These are phyloP conservation scores for Sarocladium brachiariae DNA, from an alignment of 2,329 filamentous ascomycete species.

Conservation along the genomic window DNA sequence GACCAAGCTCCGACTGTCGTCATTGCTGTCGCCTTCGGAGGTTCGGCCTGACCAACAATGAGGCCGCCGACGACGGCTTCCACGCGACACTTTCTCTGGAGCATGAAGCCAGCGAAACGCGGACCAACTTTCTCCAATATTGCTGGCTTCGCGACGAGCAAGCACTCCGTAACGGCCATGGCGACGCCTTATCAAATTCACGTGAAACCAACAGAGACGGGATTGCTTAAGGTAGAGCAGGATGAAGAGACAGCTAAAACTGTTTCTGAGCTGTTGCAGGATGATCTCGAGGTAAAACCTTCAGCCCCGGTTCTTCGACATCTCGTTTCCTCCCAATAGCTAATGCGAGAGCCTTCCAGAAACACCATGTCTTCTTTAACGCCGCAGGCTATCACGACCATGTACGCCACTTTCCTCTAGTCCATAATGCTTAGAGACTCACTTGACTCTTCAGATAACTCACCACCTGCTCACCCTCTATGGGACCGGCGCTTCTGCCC, in stretches of 20 bases:
- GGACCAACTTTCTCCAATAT: background rate
- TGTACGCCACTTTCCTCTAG: constrained; percentile 29
- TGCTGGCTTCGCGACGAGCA: background rate
- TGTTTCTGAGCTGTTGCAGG: constrained; percentile 63
- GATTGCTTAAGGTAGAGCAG: constrained; percentile 39
- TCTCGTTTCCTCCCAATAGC: no score
- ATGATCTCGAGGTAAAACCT: constrained; percentile 65
- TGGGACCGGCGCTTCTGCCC: constrained; percentile 60
- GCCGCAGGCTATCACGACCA: constrained; percentile 73
- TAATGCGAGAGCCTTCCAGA: constrained; percentile 16
- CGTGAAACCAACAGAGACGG: constrained; percentile 41
- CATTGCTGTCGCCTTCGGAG: background rate
- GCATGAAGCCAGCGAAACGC: no score
- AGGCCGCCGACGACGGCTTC: background rate
- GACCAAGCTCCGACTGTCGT: background rate
- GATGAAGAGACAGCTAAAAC: constrained; percentile 54
- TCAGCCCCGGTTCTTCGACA: no score
- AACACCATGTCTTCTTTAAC: constrained; percentile 78
- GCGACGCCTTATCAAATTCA: constrained; percentile 41
- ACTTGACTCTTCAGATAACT: constrained; percentile 40
- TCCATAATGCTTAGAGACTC: background rate
- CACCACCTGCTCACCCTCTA: constrained; percentile 74
- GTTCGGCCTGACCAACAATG: background rate
- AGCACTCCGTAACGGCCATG: constrained; percentile 23
- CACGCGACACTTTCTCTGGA: background rate